Conservation (phyloP, 805 yeast species). For the Spencermartinsiella europaea region DNA sequence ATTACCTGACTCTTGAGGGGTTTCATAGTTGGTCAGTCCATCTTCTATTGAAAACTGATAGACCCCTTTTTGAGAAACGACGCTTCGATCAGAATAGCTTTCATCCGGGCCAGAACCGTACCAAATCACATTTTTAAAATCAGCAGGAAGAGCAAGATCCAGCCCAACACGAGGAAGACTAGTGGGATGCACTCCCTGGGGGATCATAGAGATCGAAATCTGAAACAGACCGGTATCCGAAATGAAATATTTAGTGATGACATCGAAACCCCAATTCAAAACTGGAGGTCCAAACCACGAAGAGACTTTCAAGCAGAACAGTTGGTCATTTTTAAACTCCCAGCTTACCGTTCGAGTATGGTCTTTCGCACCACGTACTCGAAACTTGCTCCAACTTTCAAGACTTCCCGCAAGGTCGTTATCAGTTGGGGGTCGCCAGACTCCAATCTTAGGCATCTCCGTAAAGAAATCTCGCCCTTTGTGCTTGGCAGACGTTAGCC, state of each 20-base stretch:
- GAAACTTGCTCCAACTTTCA: neutral
- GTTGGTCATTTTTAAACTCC: neutral
- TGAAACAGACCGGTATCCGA: neutral
- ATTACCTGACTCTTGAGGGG: slow-evolving; percentile 34
- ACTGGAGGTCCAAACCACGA: slow-evolving; percentile 20
- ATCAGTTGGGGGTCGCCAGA: slow-evolving; percentile 31
- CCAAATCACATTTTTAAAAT: slow-evolving; percentile 22
- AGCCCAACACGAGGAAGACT: slow-evolving; percentile 31
- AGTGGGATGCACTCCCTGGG: slow-evolving; percentile 16
- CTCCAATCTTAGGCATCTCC: slow-evolving; percentile 6
- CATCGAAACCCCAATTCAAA: slow-evolving; percentile 26
- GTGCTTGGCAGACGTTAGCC: neutral
- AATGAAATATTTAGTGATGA: slow-evolving; percentile 9
- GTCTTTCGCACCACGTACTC: neutral
- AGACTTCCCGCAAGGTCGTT: slow-evolving; percentile 21
- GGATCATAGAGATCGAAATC: neutral
- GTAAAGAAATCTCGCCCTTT: neutral
- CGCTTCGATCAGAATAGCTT: slow-evolving; percentile 30
- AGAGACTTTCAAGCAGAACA: neutral
- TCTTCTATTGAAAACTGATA: slow-evolving; percentile 13
- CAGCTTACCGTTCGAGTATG: neutral
- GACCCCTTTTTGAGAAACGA: slow-evolving; percentile 26
- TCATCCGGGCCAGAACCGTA: slow-evolving; percentile 34
- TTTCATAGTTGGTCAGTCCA: slow-evolving; percentile 26
- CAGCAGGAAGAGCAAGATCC: slow-evolving; percentile 23